Percentiles rank a stretch among this genome's conserved stretches.
Conservation (phyloP, 805 yeast species). For the Hemisphaericaspora nanyangensis region DNA sequence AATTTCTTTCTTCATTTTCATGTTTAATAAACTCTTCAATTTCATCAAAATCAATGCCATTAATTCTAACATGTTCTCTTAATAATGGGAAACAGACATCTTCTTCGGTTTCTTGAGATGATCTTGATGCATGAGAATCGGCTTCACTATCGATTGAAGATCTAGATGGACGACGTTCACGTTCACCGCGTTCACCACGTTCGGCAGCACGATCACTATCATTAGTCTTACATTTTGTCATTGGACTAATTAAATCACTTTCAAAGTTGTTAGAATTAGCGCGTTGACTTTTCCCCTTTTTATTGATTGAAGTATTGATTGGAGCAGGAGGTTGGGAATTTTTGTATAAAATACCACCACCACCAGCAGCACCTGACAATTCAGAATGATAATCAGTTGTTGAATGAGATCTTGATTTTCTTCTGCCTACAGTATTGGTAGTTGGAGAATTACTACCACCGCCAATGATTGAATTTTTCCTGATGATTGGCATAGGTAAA, state of each 20-base stretch:
- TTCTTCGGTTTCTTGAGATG: constrained; percentile 89
- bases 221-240: constrained; percentile 23
- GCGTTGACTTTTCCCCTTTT: not conserved
- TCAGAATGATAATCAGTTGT: constrained; percentile 27
- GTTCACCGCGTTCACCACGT: constrained; percentile 17
- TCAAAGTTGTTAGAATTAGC: constrained; percentile 15
- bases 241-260: constrained; percentile 24
- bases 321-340: not conserved
- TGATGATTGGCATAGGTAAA: constrained; percentile 10
- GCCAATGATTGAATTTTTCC: constrained; percentile 2
- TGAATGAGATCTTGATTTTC: constrained; percentile 33
- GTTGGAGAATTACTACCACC: constrained; percentile 19
- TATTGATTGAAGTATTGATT: too few species aligned
- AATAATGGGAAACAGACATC: constrained; percentile 97
- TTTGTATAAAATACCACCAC: constrained; percentile 21
- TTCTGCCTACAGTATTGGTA: constrained; percentile 14
- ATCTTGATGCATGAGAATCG: constrained; percentile 70
- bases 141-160: constrained; percentile 56
- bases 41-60: constrained; percentile 89
- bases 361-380: constrained; percentile 15
- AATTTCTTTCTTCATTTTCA: constrained; percentile 45
- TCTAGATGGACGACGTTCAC: constrained; percentile 31
- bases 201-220: constrained; percentile 19
- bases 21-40: constrained; percentile 75
- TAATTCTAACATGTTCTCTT: constrained; percentile 53